phyloP scores from a whole-genome alignment of 106 monocot species.

The Apostasia ramifera region DNA sequence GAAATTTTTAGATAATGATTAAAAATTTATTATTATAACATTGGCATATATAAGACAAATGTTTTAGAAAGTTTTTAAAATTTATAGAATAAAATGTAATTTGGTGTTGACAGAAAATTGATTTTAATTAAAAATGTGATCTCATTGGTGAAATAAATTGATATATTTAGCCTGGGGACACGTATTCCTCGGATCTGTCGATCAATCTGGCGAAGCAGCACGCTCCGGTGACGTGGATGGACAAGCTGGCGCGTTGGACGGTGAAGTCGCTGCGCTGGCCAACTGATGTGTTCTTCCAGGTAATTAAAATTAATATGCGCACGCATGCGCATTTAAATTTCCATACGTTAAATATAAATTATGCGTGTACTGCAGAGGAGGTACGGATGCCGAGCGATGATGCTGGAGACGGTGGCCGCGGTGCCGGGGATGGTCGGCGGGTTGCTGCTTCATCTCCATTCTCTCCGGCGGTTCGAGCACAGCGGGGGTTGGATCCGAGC shows the following conservation, averaged over 20 bases:
- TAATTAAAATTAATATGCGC: conserved; percentile 6
- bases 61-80: neutral
- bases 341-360: neutral
- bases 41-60: neutral
- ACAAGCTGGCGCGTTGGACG: conserved; percentile 50
- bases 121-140: neutral
- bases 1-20: neutral
- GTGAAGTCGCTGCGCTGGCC: conserved; percentile 55
- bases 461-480: conserved; percentile 78
- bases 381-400: conserved; percentile 87
- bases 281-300: conserved; percentile 71
- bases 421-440: conserved; percentile 92
- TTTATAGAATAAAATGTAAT: neutral
- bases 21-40: neutral
- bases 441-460: conserved; percentile 62
- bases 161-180: conserved; percentile 41
- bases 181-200: conserved; percentile 32
- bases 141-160: neutral
- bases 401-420: conserved; percentile 90
- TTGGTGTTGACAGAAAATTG: neutral
- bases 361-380: conserved; percentile 42
- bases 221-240: conserved; percentile 38
- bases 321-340: neutral
- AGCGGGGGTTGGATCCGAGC: conserved; percentile 80
- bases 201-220: conserved; percentile 63